phyloP scores from a whole-genome alignment of 1,139 yeast genomes.

The Yamadazyma spencermartinsiae region DNA sequence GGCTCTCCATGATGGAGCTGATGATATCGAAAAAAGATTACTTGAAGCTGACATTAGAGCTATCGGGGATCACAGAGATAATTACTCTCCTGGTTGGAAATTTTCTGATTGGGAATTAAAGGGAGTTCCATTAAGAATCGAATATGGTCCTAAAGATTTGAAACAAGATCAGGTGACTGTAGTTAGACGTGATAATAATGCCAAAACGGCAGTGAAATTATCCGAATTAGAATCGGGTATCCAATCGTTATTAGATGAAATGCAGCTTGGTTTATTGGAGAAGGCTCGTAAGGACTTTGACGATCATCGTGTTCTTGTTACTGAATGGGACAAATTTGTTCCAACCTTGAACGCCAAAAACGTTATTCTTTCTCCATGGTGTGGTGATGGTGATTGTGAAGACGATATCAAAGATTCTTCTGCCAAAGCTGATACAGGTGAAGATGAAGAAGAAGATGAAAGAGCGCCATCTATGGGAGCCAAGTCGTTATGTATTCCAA shows the following conservation, averaged over 20 bases:
- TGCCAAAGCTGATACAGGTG: constrained; percentile 78
- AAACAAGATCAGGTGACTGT: constrained; percentile 78
- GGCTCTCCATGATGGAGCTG: constrained; percentile 68
- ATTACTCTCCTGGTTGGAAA: constrained; percentile 98
- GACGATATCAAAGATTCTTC: constrained; percentile 95
- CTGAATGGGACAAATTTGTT: constrained; percentile 89
- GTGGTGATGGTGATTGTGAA: constrained; percentile 93
- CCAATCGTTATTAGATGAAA: constrained; percentile 74
- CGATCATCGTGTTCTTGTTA: constrained; percentile 75
- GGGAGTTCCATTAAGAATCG: constrained; percentile 92
- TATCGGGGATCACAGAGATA: constrained; percentile 84
- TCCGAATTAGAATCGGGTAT: constrained; percentile 65
- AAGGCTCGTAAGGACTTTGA: constrained; percentile 85
- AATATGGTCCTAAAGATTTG: constrained; percentile 94
- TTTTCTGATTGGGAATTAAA: constrained; percentile 96
- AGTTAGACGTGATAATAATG: constrained; percentile 90
- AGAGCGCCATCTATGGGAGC: constrained; percentile 99
- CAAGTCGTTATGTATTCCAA: constrained; percentile 95
- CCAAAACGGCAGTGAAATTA: constrained; percentile 66
- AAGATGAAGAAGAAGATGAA: constrained; percentile 86
- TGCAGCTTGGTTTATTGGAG: constrained; percentile 72
- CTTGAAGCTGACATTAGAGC: constrained; percentile 65
- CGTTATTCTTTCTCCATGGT: constrained; percentile 93
- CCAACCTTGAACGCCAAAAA: constrained; percentile 91
- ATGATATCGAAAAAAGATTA: constrained; percentile 61